phyloP scores from a whole-genome alignment of 2,329 filamentous ascomycete genomes.

The Beauveria medogensis region DNA sequence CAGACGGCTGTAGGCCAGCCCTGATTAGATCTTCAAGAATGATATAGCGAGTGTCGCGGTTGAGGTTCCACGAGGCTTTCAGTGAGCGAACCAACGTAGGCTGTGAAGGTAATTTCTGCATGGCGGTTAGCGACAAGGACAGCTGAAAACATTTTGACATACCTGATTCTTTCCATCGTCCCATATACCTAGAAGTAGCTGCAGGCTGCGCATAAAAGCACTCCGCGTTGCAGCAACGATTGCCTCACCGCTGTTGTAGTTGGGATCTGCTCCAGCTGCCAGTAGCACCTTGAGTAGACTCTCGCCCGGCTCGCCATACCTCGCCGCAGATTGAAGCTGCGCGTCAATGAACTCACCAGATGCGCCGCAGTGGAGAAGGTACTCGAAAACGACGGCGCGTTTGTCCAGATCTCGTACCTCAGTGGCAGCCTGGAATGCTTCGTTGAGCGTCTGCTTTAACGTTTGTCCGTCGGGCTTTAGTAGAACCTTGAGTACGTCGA shows the following conservation, averaged over 20 bases:
- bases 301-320: conserved; percentile 41
- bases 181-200: conserved; percentile 42
- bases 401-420: conserved; percentile 42
- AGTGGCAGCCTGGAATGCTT: conserved; percentile 48
- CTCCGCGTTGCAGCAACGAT: conserved; percentile 46
- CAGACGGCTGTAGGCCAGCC: conserved; percentile 39
- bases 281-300: conserved; percentile 43
- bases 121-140: conserved; percentile 3
- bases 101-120: conserved; percentile 37
- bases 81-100: conserved; percentile 41
- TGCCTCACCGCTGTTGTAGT: conserved; percentile 47
- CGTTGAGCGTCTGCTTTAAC: conserved; percentile 35
- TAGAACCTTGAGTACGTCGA: conserved; percentile 42
- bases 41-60: conserved; percentile 37
- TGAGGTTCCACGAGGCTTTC: conserved; percentile 46
- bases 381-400: conserved; percentile 40
- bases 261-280: conserved; percentile 43
- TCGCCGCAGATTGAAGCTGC: conserved; percentile 44
- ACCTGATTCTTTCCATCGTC: conserved; percentile 34
- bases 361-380: conserved; percentile 43
- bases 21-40: conserved; percentile 43
- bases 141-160: conserved; percentile 15
- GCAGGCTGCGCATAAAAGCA: conserved; percentile 40
- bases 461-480: conserved; percentile 33
- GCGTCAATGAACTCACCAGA: conserved; percentile 42